These are phyloP conservation scores for Nakazawaea laoshanensis DNA, from an alignment of 805 yeast genomes.

Conservation along the genomic window DNA sequence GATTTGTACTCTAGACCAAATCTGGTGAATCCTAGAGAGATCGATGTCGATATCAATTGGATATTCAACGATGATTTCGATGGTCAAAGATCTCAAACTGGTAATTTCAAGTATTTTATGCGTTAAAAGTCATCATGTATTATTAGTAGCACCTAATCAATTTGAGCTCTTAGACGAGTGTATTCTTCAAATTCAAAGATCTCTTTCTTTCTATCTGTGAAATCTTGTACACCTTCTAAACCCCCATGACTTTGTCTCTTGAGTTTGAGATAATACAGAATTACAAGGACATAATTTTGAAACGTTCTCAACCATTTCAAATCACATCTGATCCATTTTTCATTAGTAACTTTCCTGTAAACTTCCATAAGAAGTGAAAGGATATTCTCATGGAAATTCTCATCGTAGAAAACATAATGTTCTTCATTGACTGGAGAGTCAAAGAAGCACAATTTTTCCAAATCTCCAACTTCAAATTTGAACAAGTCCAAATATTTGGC, in stretches of 20 bases:
- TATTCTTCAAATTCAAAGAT: not conserved
- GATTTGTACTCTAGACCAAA: constrained; percentile 72
- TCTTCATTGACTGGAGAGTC: not conserved
- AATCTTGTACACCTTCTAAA: not conserved
- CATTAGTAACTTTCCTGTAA: not conserved
- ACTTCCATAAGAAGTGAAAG: not conserved
- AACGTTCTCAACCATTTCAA: constrained; percentile 5
- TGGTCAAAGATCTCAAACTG: constrained; percentile 45
- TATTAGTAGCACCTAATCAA: too few species aligned
- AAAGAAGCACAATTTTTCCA: constrained; percentile 5
- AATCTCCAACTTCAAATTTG: not conserved
- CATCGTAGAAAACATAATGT: not conserved
- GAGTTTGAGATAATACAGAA: not conserved
- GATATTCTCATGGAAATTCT: not conserved
- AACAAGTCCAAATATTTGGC: not conserved
- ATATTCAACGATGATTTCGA: constrained; percentile 35
- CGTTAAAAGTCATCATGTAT: constrained; percentile 44
- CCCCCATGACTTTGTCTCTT: constrained; percentile 3
- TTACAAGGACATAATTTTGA: constrained; percentile 3
- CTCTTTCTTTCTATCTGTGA: not conserved
- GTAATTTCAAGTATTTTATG: constrained; percentile 62
- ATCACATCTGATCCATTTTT: constrained; percentile 1
- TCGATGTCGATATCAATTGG: constrained; percentile 73
- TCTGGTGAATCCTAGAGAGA: constrained; percentile 72
- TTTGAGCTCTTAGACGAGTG: too few species aligned